Evolutionary conservation across 257 asterid species (phyloP).

Genomic region (Scutellaria minor): DNA sequence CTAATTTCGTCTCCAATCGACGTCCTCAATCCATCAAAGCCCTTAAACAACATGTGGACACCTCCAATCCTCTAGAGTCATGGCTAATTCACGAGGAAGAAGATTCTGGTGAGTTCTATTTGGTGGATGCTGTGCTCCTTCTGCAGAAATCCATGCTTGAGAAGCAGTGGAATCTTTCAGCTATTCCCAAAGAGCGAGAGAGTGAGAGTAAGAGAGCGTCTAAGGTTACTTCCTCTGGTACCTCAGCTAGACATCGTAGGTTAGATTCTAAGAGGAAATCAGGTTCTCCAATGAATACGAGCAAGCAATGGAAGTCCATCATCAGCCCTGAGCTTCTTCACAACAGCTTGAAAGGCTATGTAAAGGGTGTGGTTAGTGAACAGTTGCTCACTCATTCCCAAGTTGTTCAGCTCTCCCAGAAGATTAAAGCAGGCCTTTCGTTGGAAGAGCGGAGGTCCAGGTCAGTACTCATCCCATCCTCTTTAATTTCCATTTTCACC

Average conservation of each 20-base stretch:
- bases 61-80: slow-evolving; percentile 44
- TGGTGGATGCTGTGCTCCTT: slow-evolving; percentile 75
- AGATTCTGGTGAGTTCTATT: neutral
- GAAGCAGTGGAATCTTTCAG: slow-evolving; percentile 87
- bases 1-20: slow-evolving; percentile 40
- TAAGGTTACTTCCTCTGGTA: slow-evolving; percentile 63
- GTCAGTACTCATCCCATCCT: slow-evolving; percentile 34
- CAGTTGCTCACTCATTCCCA: slow-evolving; percentile 79
- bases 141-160: slow-evolving; percentile 91
- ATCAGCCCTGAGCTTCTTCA: slow-evolving; percentile 61
- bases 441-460: slow-evolving; percentile 77
- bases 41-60: slow-evolving; percentile 53
- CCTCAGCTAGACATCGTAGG: slow-evolving; percentile 70
- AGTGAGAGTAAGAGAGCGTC: slow-evolving; percentile 35
- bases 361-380: slow-evolving; percentile 64
- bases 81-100: slow-evolving; percentile 36
- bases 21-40: slow-evolving; percentile 52
- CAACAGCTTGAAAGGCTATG: slow-evolving; percentile 69
- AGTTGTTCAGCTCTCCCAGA: slow-evolving; percentile 78
- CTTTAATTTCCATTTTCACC: neutral
- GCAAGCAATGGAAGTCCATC: slow-evolving; percentile 48
- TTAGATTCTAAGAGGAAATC: slow-evolving; percentile 45
- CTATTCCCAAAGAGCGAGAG: slow-evolving; percentile 15
- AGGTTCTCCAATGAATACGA: slow-evolving; percentile 29
- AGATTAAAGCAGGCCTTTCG: slow-evolving; percentile 67